Base-by-base conservation (phyloP, 2,329 filamentous ascomycete species). In the Fusarium gaditjirri region DNA sequence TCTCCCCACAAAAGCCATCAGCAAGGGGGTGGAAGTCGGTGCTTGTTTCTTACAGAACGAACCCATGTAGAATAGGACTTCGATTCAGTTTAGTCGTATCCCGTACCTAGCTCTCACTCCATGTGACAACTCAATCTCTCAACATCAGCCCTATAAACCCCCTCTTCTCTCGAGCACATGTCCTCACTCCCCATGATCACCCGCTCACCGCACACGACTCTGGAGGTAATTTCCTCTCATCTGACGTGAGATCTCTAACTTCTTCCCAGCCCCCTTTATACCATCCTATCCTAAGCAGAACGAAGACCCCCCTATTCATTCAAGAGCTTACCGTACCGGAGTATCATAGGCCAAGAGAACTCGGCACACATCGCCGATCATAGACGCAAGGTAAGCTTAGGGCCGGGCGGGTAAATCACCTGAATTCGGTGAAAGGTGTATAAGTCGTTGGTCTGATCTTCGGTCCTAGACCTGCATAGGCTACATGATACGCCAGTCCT, bases 211-310 rank as follows among this genome's bases (percentile, higher is more conserved):
- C 43, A 56, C 50, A 64, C 27, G 56, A 42, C 44, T 63, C 58
- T 35, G 29, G 38, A 17, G 31, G 44, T 61, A 39, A 56, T 64
- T 65, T 36, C 53, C 49, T 53, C 43, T 60, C 55, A 61, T 76
- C 75, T 77, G 73, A 77, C 75, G 75, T 77, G 42, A 77, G 73
- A 77, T 67, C 65, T 68, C 61, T 76, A 76, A 76, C 72, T 71
- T 61, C 25, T 46, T 31, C 41, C 53, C 33, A 62, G 19, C 42
- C 41, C 47, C 29, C 49, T 54, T 42, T 38, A 38, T 58, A 39
- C n/a, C 50, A 16, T 38, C 44, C n/a, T 61, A 23, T 42, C 44
- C 54, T 38, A 33, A 50, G 33, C 50, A 25, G 39, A 55, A 36
- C 27, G 33, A 31, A 65, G 46, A 23, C 61, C 36, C 49, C 38